A percentile compares a stretch with the other conserved stretches of the same genome.
Evolutionary conservation across 2,329 filamentous ascomycete species (phyloP).

Genomic region (Macroventuria anomochaeta): DNA sequence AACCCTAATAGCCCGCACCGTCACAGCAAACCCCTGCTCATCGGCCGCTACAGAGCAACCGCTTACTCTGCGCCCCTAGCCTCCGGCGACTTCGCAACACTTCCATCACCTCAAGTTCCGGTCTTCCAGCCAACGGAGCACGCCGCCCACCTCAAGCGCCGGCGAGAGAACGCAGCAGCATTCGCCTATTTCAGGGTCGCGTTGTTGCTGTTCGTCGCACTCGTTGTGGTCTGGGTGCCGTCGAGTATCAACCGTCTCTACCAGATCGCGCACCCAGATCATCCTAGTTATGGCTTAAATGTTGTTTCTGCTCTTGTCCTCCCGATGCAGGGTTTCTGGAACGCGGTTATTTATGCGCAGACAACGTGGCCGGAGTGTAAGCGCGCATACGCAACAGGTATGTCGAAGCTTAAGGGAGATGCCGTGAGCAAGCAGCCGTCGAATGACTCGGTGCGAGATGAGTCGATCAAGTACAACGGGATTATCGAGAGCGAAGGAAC

Average conservation of each 20-base stretch:
- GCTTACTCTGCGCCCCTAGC: conserved; percentile 16
- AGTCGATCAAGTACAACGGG: conserved; percentile 15
- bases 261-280: conserved; percentile 63
- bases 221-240: conserved; percentile 76
- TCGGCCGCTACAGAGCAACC: conserved; percentile 16
- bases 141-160: neutral
- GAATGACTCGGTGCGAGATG: conserved; percentile 3
- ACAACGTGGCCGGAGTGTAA: conserved; percentile 40
- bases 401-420: conserved; percentile 19
- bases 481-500: conserved; percentile 4
- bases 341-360: conserved; percentile 73
- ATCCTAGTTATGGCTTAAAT: conserved; percentile 64
- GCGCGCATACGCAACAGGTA: conserved; percentile 21
- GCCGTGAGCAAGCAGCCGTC: neutral
- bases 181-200: conserved; percentile 75
- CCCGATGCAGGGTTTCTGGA: conserved; percentile 85
- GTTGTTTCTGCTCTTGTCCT: conserved; percentile 76
- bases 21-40: neutral
- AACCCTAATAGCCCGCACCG: neutral
- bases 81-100: conserved; percentile 1
- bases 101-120: neutral
- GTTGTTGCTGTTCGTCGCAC: conserved; percentile 73
- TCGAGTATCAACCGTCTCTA: conserved; percentile 72
- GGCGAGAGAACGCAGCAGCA: conserved; percentile 58
- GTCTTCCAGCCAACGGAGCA: conserved; percentile 2